Conservation (phyloP, 179 eudicot genomes). For the Silene vulgaris region DNA sequence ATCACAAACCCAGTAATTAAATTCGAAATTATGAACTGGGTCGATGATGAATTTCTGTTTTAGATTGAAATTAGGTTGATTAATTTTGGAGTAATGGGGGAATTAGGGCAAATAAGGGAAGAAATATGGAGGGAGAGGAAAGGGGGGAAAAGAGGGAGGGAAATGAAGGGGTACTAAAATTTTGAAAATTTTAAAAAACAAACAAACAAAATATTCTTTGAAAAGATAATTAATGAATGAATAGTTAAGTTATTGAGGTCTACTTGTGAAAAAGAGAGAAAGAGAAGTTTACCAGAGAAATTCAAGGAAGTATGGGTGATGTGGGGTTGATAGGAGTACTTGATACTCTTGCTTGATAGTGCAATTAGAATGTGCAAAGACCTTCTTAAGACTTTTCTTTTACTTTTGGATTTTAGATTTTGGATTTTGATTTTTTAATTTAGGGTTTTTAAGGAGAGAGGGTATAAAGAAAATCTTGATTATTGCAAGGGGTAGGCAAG, state of each 20-base stretch:
- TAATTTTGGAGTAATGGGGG: neutral
- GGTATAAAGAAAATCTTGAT: neutral
- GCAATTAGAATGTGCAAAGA: neutral
- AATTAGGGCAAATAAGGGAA: slow-evolving; percentile 3
- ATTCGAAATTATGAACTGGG: slow-evolving; percentile 13
- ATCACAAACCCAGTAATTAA: slow-evolving; percentile 16
- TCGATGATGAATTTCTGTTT: slow-evolving; percentile 7
- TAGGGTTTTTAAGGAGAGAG: neutral
- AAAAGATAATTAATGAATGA: neutral
- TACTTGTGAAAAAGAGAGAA: slow-evolving; percentile 7
- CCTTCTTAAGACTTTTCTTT: slow-evolving; percentile 20
- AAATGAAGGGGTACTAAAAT: slow-evolving; percentile 8
- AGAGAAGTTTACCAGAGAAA: slow-evolving; percentile 27
- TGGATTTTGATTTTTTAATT: too few relatives aligned
- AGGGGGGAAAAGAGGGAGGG: neutral
- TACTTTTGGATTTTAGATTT: neutral
- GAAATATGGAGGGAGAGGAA: slow-evolving; percentile 12
- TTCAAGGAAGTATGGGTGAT: slow-evolving; percentile 7
- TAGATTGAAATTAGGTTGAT: slow-evolving; percentile 3
- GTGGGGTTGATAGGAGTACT: slow-evolving; percentile 10
- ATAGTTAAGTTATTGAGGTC: neutral
- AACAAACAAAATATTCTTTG: neutral
- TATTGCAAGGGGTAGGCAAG: neutral
- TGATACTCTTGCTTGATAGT: neutral
- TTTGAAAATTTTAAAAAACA: slow-evolving; percentile 19